Conservation (phyloP, 2,329 filamentous ascomycete genomes). For the Gnomoniopsis sp. region DNA sequence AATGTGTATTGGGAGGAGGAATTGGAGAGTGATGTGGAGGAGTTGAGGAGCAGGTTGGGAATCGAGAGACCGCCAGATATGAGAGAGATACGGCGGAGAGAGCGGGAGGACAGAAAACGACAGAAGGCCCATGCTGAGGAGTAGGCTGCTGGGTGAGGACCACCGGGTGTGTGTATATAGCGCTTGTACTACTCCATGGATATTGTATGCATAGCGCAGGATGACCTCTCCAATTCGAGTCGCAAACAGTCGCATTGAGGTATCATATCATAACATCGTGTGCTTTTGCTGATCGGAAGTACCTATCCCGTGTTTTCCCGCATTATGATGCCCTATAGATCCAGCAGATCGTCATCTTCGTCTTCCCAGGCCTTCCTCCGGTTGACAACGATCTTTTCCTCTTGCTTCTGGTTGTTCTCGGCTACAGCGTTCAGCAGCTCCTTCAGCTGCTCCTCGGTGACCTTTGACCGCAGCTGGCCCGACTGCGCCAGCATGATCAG, state of each 20-base stretch:
- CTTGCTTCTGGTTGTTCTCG: conserved; percentile 69
- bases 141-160: not conserved
- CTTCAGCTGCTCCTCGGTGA: conserved; percentile 91
- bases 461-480: conserved; percentile 81
- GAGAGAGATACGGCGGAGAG: conserved; percentile 68
- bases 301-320: not conserved
- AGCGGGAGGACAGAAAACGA: conserved; percentile 65
- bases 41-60: conserved; percentile 69
- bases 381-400: conserved; percentile 83
- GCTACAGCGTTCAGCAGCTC: conserved; percentile 82
- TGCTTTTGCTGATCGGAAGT: not conserved
- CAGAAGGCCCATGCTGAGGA: conserved; percentile 44
- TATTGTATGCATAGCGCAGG: not conserved
- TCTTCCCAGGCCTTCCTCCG: conserved; percentile 82
- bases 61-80: conserved; percentile 89
- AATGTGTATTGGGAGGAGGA: conserved; percentile 99
- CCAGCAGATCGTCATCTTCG: conserved; percentile 74
- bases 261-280: conserved; percentile 17
- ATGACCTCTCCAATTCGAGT: not conserved
- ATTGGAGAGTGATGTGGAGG: conserved; percentile 77
- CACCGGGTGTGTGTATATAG: not conserved
- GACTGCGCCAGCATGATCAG: conserved; percentile 87
- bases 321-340: conserved; percentile 39
- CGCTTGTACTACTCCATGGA: not conserved
- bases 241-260: conserved; percentile 14